These are phyloP conservation scores for Solanum hybrid DNA, from an alignment of 305 asterid species.

Conservation along the genomic window DNA sequence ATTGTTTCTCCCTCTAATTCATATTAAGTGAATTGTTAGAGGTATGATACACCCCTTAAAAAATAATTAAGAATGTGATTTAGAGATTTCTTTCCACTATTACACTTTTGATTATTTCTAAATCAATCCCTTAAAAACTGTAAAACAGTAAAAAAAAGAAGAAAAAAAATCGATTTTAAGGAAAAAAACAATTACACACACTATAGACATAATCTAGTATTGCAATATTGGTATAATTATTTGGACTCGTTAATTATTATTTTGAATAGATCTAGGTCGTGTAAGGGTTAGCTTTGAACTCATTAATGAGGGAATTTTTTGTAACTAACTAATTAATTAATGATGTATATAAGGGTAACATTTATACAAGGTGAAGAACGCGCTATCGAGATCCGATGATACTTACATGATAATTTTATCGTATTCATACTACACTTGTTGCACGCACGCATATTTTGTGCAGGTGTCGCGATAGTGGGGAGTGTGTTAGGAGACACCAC, in stretches of 20 bases:
- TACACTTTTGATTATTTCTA: not conserved
- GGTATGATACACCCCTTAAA: not conserved
- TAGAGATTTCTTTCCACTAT: too few relatives aligned
- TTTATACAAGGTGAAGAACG: too few relatives aligned
- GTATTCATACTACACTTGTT: not conserved
- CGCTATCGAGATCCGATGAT: not conserved
- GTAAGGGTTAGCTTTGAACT: not conserved
- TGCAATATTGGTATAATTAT: not conserved
- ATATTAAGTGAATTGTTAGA: not conserved
- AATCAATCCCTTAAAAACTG: not conserved
- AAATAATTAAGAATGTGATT: too few relatives aligned
- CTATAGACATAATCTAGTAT: not conserved
- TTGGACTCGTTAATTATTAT: not conserved
- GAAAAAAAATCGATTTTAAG: too few relatives aligned
- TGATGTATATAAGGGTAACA: not conserved
- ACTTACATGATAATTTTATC: not conserved
- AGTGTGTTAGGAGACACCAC: not conserved
- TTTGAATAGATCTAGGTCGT: not conserved
- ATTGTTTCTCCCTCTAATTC: not conserved
- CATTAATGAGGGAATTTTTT: not conserved
- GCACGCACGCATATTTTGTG: not conserved
- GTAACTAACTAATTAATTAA: not conserved
- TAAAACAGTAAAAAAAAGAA: too few relatives aligned
- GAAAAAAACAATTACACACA: not conserved
- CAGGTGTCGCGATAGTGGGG: not conserved